Percentiles rank a stretch among this genome's conserved stretches.
Conservation (phyloP, 306 rosid species). For the Sicyos baderoa region DNA sequence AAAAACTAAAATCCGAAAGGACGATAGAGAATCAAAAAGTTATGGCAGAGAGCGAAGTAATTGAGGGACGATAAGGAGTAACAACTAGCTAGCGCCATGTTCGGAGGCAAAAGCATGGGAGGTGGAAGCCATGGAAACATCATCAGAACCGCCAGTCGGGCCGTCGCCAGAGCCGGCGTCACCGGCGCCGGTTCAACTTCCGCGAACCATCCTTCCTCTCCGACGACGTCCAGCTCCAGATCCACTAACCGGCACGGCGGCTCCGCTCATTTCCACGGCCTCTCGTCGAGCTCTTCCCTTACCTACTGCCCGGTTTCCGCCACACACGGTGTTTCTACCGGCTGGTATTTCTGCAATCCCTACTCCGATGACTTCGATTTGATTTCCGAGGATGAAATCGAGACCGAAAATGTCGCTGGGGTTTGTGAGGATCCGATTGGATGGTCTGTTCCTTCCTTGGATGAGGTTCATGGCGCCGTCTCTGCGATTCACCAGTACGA, state of each 20-base stretch:
- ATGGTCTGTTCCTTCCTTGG: conserved; percentile 41
- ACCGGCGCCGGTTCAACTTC: neutral
- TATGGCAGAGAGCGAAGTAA: neutral
- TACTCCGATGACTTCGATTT: conserved; percentile 35
- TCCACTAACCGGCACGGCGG: neutral
- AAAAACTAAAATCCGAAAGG: no score
- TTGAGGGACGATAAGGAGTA: neutral
- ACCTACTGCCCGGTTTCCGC: neutral
- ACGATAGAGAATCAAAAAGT: neutral
- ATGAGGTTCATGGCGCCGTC: conserved; percentile 42
- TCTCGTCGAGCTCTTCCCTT: neutral
- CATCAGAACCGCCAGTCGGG: conserved; percentile 8
- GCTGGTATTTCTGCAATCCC: neutral
- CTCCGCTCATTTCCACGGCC: conserved; percentile 10
- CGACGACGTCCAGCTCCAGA: conserved; percentile 3
- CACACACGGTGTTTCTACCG: neutral
- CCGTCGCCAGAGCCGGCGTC: conserved; percentile 6
- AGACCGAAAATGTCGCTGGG: conserved; percentile 20
- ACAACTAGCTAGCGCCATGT: neutral
- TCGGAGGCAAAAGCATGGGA: conserved; percentile 3
- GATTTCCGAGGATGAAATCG: conserved; percentile 31
- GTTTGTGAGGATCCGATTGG: conserved; percentile 22
- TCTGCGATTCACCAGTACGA: conserved; percentile 42
- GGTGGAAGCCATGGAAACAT: conserved; percentile 4
- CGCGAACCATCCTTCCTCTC: neutral